Conservation (phyloP, 2,329 filamentous ascomycete species). For the Paecilomyces fulvus region DNA sequence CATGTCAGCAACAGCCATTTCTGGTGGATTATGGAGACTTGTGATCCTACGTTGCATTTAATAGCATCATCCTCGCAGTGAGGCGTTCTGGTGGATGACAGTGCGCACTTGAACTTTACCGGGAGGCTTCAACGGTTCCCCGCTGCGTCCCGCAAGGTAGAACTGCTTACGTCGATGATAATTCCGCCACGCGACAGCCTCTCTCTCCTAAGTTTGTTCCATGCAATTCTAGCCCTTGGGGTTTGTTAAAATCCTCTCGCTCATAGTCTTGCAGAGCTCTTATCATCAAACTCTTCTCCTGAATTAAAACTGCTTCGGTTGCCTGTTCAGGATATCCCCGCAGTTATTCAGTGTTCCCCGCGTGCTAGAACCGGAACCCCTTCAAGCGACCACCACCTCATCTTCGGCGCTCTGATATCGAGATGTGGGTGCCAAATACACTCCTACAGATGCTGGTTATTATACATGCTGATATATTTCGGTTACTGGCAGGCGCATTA, state of each 20-base stretch:
- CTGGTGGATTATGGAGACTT: neutral
- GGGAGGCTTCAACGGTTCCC: neutral
- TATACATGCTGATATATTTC: neutral
- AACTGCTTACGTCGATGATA: neutral
- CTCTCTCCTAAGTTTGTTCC: neutral
- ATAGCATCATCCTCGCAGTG: neutral
- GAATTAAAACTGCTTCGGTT: neutral
- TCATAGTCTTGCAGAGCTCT: neutral
- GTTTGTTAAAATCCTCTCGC: neutral
- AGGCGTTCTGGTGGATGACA: neutral
- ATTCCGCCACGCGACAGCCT: neutral
- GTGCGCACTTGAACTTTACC: neutral
- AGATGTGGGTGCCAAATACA: neutral
- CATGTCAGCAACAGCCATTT: neutral
- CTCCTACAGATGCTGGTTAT: constrained; percentile 1
- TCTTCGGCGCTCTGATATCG: constrained; percentile 2
- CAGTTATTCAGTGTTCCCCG: neutral
- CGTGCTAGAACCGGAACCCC: neutral
- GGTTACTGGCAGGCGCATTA: constrained; percentile 61
- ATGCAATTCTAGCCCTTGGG: neutral
- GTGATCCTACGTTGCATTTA: neutral
- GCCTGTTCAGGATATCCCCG: neutral
- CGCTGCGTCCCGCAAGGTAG: neutral
- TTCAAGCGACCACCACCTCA: neutral
- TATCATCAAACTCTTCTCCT: neutral